These are phyloP conservation scores for Boletales sp. DNA, from an alignment of 768 basidiomycete species.

Conservation along the genomic window DNA sequence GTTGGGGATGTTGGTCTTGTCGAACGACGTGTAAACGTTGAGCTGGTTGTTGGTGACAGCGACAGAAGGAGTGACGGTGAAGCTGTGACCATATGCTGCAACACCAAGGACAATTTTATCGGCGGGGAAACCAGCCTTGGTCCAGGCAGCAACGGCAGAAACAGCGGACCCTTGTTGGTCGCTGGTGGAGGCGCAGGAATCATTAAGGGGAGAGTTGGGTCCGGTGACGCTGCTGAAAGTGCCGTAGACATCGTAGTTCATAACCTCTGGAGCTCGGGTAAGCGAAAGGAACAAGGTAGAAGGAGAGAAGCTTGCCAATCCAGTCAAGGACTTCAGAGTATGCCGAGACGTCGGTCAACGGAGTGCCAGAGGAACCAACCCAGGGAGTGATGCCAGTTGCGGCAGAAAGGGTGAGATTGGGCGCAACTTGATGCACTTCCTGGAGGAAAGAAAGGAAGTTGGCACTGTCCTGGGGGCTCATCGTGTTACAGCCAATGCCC, in stretches of 20 bases:
- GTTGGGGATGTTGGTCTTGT: constrained; percentile 37
- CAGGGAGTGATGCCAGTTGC: constrained; percentile 70
- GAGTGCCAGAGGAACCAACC: constrained; percentile 49
- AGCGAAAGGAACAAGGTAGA: background rate
- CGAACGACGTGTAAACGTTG: constrained; percentile 51
- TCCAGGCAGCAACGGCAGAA: constrained; percentile 74
- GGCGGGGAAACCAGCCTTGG: constrained; percentile 69
- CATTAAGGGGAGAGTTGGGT: constrained; percentile 80
- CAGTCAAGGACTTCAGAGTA: constrained; percentile 74
- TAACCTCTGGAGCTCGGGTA: constrained; percentile 45
- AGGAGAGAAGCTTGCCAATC: constrained; percentile 43
- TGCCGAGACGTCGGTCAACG: constrained; percentile 57
- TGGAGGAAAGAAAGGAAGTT: constrained; percentile 80
- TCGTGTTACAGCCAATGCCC: constrained; percentile 69
- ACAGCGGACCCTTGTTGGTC: constrained; percentile 72
- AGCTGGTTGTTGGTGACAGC: constrained; percentile 27
- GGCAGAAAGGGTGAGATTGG: constrained; percentile 66
- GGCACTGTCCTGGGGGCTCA: constrained; percentile 60
- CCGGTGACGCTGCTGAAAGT: constrained; percentile 56
- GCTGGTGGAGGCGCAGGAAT: constrained; percentile 61
- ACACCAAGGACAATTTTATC: constrained; percentile 78
- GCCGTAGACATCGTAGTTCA: constrained; percentile 70
- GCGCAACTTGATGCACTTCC: constrained; percentile 54
- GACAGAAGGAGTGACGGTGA: constrained; percentile 29
- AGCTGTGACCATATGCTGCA: constrained; percentile 82